phyloP scores from a whole-genome alignment of 352 stramenopile species.

The Halophytophthora batemanensis region DNA sequence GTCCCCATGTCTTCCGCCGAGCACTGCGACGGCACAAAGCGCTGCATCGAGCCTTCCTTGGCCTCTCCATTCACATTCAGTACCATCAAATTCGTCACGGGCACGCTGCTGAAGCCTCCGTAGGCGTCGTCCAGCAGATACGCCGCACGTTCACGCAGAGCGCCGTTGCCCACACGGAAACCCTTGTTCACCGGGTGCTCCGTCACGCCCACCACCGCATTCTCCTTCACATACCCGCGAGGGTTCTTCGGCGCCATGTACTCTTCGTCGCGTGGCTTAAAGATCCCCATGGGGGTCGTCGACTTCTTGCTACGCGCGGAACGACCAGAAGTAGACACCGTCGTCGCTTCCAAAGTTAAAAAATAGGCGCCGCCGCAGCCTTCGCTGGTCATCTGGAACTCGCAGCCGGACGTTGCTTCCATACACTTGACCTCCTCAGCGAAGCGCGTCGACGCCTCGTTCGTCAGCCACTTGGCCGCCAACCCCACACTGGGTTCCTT shows the following conservation, averaged over 20 bases:
- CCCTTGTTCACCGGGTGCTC: conserved; percentile 84
- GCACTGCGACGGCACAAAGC: conserved; percentile 76
- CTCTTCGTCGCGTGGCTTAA: conserved; percentile 99
- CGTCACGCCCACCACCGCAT: conserved; percentile 71
- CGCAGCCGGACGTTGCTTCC: conserved; percentile 23
- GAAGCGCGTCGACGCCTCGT: conserved; percentile 39
- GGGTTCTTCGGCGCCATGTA: conserved; percentile 99
- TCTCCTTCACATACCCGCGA: conserved; percentile 90
- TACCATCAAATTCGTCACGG: conserved; percentile 74
- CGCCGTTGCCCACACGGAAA: conserved; percentile 84
- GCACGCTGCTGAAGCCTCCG: conserved; percentile 79
- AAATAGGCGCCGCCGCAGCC: conserved; percentile 79
- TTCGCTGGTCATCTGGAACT: conserved; percentile 70
- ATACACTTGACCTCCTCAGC: conserved; percentile 40
- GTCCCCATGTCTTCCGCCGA: conserved; percentile 87
- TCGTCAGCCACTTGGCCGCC: conserved; percentile 41
- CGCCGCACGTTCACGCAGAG: conserved; percentile 76
- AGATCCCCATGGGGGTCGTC: conserved; percentile 72
- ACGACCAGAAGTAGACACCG: neutral
- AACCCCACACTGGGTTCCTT: conserved; percentile 8
- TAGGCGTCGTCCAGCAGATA: conserved; percentile 82
- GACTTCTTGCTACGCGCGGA: conserved; percentile 22
- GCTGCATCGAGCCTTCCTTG: conserved; percentile 87
- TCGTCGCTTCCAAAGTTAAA: conserved; percentile 21
- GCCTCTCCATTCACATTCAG: conserved; percentile 53